These are phyloP conservation scores for Closterium sp. DNA, from an alignment of 139 green algal species.

Conservation along the genomic window DNA sequence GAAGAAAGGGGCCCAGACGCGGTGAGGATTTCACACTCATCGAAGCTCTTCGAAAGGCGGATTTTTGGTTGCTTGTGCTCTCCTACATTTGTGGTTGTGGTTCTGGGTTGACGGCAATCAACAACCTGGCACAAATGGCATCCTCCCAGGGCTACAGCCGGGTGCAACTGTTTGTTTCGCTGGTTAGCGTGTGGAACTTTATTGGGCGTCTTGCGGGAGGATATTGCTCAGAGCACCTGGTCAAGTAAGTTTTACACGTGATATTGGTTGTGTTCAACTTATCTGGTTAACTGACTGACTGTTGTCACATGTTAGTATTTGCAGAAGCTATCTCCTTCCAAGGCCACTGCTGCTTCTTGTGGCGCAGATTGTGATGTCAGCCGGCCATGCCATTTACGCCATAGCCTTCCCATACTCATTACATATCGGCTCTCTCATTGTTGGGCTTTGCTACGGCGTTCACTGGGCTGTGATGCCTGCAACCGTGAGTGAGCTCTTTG, in stretches of 20 bases:
- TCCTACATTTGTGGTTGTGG: conserved; percentile 60
- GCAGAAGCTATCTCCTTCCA: not conserved
- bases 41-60: conserved; percentile 25
- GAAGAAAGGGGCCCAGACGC: conserved; percentile 11
- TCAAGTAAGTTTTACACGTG: conserved; percentile 9
- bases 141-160: conserved; percentile 46
- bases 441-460: conserved; percentile 66
- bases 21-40: conserved; percentile 37
- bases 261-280: not conserved
- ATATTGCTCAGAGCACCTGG: conserved; percentile 28
- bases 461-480: conserved; percentile 76
- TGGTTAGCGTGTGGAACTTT: conserved; percentile 78
- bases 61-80: conserved; percentile 62
- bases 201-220: conserved; percentile 53
- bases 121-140: conserved; percentile 73
- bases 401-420: conserved; percentile 6
- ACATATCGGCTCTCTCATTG: not conserved
- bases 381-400: not conserved
- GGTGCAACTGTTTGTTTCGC: conserved; percentile 62
- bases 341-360: not conserved
- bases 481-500: conserved; percentile 66
- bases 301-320: not conserved
- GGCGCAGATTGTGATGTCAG: conserved; percentile 9
- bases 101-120: conserved; percentile 69
- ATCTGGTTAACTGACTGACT: too few species aligned